Base-by-base conservation (phyloP, 352 stramenopile genomes). In the Phytophthora meadii region DNA sequence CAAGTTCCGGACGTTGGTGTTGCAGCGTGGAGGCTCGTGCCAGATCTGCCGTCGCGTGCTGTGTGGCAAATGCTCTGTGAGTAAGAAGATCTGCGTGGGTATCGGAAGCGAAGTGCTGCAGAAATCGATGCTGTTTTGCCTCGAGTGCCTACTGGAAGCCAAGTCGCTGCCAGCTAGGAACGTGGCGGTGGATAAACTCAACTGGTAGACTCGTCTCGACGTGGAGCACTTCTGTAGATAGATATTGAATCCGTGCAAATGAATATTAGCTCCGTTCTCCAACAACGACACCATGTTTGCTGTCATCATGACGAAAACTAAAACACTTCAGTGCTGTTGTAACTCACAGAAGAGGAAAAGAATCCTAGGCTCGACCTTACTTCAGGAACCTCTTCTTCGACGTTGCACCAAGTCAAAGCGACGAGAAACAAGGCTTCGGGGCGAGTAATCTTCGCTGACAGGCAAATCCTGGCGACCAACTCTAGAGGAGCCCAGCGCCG, bases 101-200 rank as follows among this genome's bases (percentile, higher is more conserved):
- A 47, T 77, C 6, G 72, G 66, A 0, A 63, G 48, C 30, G 67
- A 76, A 24, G 59, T 69, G 11, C 11, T 80, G 49, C 45, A 70
- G 41, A 75, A 78, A 45, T 68, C 57, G 5, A 65, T 77, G 46
- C 28, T 76, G 9, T 82, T 82, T 45, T 82, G 74, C 40, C 55
- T 82, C 46, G 58, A 79, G 50, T 82, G 74, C 54, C 61, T 80
- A 50, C 49, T 79, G 12, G 67, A 80, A 27, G 71, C 70, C 48
- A 88, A 87, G 65, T 62, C 77, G 12, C 9, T 77, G 9, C 56
- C 68, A 1, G 64, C 63, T 54, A 58, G 41, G 14, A 60, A 61
- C 44, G 68, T 76, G 28, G 64, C 68, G 0, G 8, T 46, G 30
- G 68, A 76, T 22, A 76, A 66, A 54, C 42, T 76, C 10, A 22